Percentiles rank a stretch among this genome's conserved stretches.
phyloP scores from a whole-genome alignment of 202 grass and related monocot genomes.

The Dendrocalamus latiflorus region DNA sequence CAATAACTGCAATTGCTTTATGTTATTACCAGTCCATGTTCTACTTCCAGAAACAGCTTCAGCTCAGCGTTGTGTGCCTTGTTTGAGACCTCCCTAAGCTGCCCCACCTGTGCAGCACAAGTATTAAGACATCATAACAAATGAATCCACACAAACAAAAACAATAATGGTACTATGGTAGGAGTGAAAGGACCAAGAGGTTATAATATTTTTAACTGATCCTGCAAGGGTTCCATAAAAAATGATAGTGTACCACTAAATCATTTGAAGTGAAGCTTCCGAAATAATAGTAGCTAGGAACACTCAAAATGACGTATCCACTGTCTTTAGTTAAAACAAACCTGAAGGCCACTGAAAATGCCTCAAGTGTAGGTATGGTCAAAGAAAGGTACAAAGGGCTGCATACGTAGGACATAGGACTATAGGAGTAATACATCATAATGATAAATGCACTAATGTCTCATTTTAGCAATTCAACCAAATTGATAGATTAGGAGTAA shows the following conservation, averaged over 20 bases:
- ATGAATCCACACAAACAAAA: background rate
- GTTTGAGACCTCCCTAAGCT: constrained; percentile 85
- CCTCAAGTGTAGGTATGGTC: background rate
- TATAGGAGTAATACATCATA: background rate
- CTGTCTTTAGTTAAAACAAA: background rate
- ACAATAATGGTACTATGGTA: background rate
- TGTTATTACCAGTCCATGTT: constrained; percentile 66
- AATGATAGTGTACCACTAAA: background rate
- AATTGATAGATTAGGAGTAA: constrained; percentile 1
- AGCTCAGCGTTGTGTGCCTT: constrained; percentile 81
- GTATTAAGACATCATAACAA: constrained; percentile 18
- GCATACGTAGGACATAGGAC: background rate
- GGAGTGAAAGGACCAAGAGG: background rate
- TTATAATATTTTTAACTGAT: background rate
- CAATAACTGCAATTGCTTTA: background rate
- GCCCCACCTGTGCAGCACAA: constrained; percentile 51
- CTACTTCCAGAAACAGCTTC: constrained; percentile 88
- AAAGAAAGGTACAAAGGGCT: background rate
- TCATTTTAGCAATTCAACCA: background rate
- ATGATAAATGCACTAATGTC: background rate
- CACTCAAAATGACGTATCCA: background rate
- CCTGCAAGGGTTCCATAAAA: background rate
- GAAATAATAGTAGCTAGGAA: background rate
- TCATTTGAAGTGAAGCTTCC: background rate
- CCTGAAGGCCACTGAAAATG: background rate